These are phyloP conservation scores for Leccinum pellstonianum DNA, from an alignment of 768 basidiomycete genomes.

Conservation along the genomic window DNA sequence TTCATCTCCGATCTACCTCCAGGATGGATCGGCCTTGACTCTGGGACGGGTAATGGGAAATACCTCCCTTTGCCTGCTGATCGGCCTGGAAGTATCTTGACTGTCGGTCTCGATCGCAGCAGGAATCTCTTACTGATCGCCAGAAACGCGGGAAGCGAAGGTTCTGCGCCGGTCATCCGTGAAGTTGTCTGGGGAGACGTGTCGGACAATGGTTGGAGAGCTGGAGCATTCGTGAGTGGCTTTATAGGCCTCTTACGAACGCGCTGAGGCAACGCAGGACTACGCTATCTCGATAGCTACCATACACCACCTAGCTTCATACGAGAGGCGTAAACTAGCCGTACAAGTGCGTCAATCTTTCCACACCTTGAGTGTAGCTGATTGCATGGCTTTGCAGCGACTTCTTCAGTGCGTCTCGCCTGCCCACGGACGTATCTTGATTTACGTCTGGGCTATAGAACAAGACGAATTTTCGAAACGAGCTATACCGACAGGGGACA, in stretches of 20 bases:
- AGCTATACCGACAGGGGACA: constrained; percentile 41
- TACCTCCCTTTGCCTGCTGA: constrained; percentile 79
- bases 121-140: constrained; percentile 77
- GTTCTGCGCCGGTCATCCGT: constrained; percentile 33
- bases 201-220: constrained; percentile 69
- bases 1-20: constrained; percentile 72
- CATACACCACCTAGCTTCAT: constrained; percentile 91
- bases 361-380: background rate
- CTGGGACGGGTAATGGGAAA: constrained; percentile 97
- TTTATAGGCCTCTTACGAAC: background rate
- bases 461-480: constrained; percentile 87
- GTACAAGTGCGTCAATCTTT: constrained; percentile 55
- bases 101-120: constrained; percentile 85
- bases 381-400: constrained; percentile 39
- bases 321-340: constrained; percentile 64
- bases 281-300: constrained; percentile 97
- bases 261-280: constrained; percentile 54
- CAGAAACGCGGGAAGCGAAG: constrained; percentile 50
- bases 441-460: constrained; percentile 97
- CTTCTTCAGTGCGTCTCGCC: constrained; percentile 66
- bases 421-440: constrained; percentile 71
- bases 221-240: constrained; percentile 72
- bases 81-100: constrained; percentile 59
- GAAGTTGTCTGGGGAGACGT: constrained; percentile 85
- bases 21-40: constrained; percentile 88